Evolutionary conservation across 2,329 filamentous ascomycete species (phyloP).

Genomic region (Talaromyces sp.): DNA sequence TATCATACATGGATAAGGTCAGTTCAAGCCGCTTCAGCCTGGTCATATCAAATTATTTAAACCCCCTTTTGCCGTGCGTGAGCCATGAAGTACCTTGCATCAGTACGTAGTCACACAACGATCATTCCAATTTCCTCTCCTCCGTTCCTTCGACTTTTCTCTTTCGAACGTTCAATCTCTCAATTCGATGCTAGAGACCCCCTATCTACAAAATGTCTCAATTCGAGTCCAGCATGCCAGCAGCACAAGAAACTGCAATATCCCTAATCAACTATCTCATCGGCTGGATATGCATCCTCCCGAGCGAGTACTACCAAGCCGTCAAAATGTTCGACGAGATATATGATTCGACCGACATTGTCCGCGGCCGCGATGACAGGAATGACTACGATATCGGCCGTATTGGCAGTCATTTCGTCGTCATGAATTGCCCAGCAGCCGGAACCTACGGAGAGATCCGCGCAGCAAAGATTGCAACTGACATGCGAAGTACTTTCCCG

Average conservation of each 20-base stretch:
- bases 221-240: not conserved
- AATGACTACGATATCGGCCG: too few relatives aligned
- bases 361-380: too few relatives aligned
- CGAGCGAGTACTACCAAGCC: too few relatives aligned
- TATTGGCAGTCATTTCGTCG: too few relatives aligned
- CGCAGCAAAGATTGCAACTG: constrained; percentile 1
- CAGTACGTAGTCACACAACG: not conserved
- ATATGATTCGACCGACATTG: too few relatives aligned
- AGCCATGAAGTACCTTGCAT: not conserved
- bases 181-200: not conserved
- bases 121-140: not conserved
- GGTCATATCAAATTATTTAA: not conserved
- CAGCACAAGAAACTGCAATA: too few relatives aligned
- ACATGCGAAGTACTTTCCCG: constrained; percentile 14
- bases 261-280: too few relatives aligned
- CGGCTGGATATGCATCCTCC: too few relatives aligned
- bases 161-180: not conserved
- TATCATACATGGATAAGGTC: not conserved
- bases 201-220: not conserved
- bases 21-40: not conserved
- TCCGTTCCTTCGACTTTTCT: not conserved
- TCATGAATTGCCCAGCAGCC: too few relatives aligned
- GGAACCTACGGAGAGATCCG: not conserved
- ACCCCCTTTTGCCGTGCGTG: not conserved
- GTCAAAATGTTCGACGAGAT: too few relatives aligned